Percentiles rank a stretch among this genome's conserved stretches.
phyloP scores from a whole-genome alignment of 2,329 filamentous ascomycete genomes.

The Scedosporium apiospermum region DNA sequence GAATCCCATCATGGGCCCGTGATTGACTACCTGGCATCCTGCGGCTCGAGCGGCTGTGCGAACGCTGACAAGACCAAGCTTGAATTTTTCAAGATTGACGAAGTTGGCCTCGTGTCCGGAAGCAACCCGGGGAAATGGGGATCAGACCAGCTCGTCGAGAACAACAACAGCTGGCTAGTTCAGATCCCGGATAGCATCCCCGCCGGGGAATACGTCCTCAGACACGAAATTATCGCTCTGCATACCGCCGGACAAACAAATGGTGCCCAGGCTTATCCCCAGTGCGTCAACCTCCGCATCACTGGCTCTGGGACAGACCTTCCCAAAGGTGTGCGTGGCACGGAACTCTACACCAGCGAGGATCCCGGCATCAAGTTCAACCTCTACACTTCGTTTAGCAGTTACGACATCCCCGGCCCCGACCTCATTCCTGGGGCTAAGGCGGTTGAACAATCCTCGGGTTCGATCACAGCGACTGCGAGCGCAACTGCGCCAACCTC shows the following conservation, averaged over 20 bases:
- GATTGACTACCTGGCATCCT: conserved; percentile 50
- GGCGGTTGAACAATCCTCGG: no score
- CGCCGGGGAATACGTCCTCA: conserved; percentile 43
- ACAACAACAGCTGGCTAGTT: conserved; percentile 35
- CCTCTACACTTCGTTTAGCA: no score
- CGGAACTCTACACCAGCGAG: no score
- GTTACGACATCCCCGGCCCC: no score
- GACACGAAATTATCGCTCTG: conserved; percentile 46
- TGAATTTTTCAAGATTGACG: conserved; percentile 51
- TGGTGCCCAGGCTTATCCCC: conserved; percentile 41
- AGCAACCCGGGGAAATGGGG: conserved; percentile 41
- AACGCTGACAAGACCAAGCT: conserved; percentile 40
- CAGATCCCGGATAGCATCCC: conserved; percentile 36
- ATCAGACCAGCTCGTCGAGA: conserved; percentile 37
- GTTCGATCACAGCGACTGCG: no score
- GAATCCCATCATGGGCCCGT: conserved; percentile 52
- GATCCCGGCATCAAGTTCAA: no score
- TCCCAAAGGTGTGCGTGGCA: no score
- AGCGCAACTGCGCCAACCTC: no score
- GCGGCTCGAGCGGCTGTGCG: conserved; percentile 40
- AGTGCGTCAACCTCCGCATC: conserved; percentile 34
- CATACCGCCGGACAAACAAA: conserved; percentile 32
- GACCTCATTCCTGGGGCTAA: no score
- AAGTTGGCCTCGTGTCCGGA: conserved; percentile 39
- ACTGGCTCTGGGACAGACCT: no score